Evolutionary conservation across 176 grass and related monocot genomes (phyloP).

Genomic region (Elaeis guineensis): DNA sequence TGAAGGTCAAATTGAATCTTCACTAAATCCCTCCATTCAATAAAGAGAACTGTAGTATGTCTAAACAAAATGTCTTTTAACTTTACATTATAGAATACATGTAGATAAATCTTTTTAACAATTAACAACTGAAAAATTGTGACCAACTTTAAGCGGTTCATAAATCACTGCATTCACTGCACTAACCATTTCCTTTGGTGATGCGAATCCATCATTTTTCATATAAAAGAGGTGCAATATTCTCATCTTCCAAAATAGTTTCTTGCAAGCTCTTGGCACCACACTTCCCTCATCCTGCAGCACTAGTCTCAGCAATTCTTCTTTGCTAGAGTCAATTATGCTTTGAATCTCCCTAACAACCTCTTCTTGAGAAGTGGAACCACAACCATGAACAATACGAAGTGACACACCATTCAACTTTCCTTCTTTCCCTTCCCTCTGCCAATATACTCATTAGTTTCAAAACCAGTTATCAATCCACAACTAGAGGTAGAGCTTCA

Average conservation of each 20-base stretch:
- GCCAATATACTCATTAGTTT: neutral
- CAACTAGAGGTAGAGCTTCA: too few species aligned
- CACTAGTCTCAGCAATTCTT: constrained; percentile 48
- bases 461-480: neutral
- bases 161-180: constrained; percentile 57
- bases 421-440: constrained; percentile 56
- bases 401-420: constrained; percentile 55
- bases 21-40: too few species aligned
- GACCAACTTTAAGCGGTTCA: constrained; percentile 21
- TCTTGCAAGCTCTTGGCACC: constrained; percentile 67
- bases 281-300: constrained; percentile 26
- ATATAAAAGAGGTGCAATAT: constrained; percentile 62
- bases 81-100: too few species aligned
- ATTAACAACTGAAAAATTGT: too few species aligned
- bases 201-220: constrained; percentile 62
- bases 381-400: constrained; percentile 20
- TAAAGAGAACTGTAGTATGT: too few species aligned
- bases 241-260: constrained; percentile 86
- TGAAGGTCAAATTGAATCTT: too few species aligned
- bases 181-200: constrained; percentile 54
- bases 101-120: too few species aligned
- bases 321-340: constrained; percentile 21
- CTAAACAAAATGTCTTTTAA: too few species aligned
- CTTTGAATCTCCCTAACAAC: constrained; percentile 20
- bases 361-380: constrained; percentile 32